Evolutionary conservation across 2,329 filamentous ascomycete species (phyloP).

Genomic region (Fulvia fulva): DNA sequence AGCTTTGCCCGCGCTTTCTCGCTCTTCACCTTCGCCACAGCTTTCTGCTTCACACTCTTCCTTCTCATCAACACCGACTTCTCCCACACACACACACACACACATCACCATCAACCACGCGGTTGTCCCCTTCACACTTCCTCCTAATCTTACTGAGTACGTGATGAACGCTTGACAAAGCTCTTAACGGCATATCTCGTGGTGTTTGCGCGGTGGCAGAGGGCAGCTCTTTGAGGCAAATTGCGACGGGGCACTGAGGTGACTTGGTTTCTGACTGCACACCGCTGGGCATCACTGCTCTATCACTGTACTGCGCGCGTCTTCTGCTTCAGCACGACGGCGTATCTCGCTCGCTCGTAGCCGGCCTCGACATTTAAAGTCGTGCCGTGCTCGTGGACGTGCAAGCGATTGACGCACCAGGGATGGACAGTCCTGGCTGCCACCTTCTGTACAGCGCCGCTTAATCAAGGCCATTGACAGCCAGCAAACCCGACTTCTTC

Average conservation of each 20-base stretch:
- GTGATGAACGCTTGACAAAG: conserved; percentile 22
- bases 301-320: conserved; percentile 8
- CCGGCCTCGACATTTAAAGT: conserved; percentile 22
- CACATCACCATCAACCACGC: conserved; percentile 6
- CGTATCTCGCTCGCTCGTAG: conserved; percentile 13
- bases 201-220: conserved; percentile 15
- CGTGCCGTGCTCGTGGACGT: conserved; percentile 16
- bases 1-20: neutral
- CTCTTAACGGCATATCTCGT: conserved; percentile 17
- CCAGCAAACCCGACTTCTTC: neutral
- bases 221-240: conserved; percentile 12
- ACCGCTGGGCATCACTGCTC: conserved; percentile 4
- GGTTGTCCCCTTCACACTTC: conserved; percentile 1
- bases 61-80: conserved; percentile 4
- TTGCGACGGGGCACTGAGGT: conserved; percentile 16
- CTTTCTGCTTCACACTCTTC: neutral
- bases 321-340: conserved; percentile 10
- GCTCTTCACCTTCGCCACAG: neutral
- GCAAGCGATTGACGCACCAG: conserved; percentile 8
- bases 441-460: neutral
- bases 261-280: conserved; percentile 12
- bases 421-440: conserved; percentile 7
- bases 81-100: conserved; percentile 1
- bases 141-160: conserved; percentile 15
- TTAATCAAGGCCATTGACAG: neutral